Evolutionary conservation across 208 protist species (phyloP), one percentile per base, ranked within the genome.

Genomic region (Trypanosoma platydactyli): DNA sequence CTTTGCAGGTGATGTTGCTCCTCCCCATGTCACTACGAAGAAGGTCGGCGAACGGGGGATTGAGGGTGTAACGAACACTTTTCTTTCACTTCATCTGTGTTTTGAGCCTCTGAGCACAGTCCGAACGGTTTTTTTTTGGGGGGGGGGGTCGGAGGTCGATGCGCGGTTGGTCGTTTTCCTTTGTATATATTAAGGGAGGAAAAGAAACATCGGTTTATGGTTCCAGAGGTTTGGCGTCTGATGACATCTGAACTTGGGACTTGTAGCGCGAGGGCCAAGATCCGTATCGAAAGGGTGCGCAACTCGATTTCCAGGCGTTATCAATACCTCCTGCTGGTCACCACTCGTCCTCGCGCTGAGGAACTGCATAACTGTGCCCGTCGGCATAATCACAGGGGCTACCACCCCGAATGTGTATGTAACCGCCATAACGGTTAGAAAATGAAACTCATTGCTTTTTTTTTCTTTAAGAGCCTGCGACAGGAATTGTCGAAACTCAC

Each of bases 21-120:
- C 99, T 52, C 64, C 99, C 52, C 97, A 99, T 91, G 78, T 99
- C 27, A 93, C 98, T 67, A 89, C 99, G 64, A 87, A 98, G 62
- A 99, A 99, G 89, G 77, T 94, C 59, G 98, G 98, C 71, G 94
- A 97, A 56, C 67, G 82, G 33, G 94, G 98, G 52, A 84, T 99
- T 64, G 88, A 94, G 66, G 98, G 98, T 55, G 80, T 99, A n/a
- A 99, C 98, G 49, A 97, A 99, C 79, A 81, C 79, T 27, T 80
- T 56, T 18, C 76, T 95, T 50, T 98, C 99, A 69, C 86, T 95
- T 64, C 89, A 97, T 63, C 89, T 99, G 25, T 98, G 99, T 66
- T 99, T 99, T 75, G 99, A 99, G 98, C 94, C 98, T 78, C 98
- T 98, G 41, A 94, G 83, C 73, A 98, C 99, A 55, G 99, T 99